Evolutionary conservation across 1,284 basidiomycete genomes (phyloP), one percentile per base, ranked within the genome.

Genomic region (Trichosporon inkin): DNA sequence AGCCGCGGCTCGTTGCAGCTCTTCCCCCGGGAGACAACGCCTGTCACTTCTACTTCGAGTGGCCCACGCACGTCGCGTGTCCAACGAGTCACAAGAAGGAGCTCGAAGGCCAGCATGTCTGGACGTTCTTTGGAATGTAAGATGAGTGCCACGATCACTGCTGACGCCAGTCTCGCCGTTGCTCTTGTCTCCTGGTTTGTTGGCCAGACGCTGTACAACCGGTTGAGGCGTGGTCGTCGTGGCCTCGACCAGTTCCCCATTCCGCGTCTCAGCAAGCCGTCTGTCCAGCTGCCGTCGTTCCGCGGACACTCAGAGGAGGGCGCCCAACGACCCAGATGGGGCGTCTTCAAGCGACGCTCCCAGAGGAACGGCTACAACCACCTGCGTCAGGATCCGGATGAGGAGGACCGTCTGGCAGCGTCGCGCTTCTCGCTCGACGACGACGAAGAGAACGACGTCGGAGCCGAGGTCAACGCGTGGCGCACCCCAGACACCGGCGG

Each of bases 331-430:
- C 65, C 66, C 14, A 60, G 63, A 11, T 71, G 69, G 69, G 71
- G 70, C 35, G 68, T 67, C 39, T 71, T 69, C 66, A 65, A 68
- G 47, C 62, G 72, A 55, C 64, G 72, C 24, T 67, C 65, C 53
- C 60, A 64, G 52, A 57, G 65, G 28, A 57, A 40, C 19, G 74
- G 76, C 1, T 76, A 77, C 58, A 65, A 62, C 20, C 66, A 68
- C 53, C 64, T 75, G 20, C 58, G 71, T 11, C 71, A 76, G 38
- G 74, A 78, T 36, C 60, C 72, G 39, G 75, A 83, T 62, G 81
- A 85, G 63, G 81, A 82, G 55, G 82, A 80, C 53, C 68, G 69
- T 38, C 90, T 92, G 78, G 72, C 74, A 6, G 70, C 68, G 17
- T 68, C 67, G 32, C 61, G 76, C 16, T 79, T 75, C 62, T 76